phyloP scores from a whole-genome alignment of 352 stramenopile species.

The Peronospora belbahrii region DNA sequence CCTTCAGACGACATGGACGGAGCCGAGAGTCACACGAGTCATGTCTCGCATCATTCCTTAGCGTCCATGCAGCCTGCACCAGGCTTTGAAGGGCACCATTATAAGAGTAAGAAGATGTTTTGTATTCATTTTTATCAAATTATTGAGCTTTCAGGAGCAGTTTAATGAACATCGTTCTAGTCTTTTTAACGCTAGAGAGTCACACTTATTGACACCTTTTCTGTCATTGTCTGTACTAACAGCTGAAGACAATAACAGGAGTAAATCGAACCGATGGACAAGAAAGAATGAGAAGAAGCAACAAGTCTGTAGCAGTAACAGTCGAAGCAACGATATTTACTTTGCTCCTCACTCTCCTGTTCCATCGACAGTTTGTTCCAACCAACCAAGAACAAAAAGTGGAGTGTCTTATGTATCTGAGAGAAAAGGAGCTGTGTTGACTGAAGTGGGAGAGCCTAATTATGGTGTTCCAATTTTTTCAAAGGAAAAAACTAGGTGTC shows the following conservation, averaged over 20 bases:
- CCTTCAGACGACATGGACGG: conserved; percentile 30
- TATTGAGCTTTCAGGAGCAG: conserved; percentile 36
- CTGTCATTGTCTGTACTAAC: too few species aligned
- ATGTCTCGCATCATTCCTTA: conserved; percentile 36
- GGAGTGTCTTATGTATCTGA: conserved; percentile 22
- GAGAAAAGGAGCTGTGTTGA: conserved; percentile 45
- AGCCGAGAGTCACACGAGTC: conserved; percentile 28
- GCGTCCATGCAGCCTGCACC: conserved; percentile 21
- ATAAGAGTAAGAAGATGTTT: too few species aligned
- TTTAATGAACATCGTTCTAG: conserved; percentile 51
- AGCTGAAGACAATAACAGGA: conserved; percentile 10
- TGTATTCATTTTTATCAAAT: too few species aligned
- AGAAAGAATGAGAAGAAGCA: conserved; percentile 10
- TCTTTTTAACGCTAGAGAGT: conserved; percentile 43
- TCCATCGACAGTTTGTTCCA: conserved; percentile 14
- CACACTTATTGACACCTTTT: conserved; percentile 4
- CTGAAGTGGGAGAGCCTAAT: conserved; percentile 41
- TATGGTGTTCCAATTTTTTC: conserved; percentile 38
- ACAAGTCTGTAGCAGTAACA: too few species aligned
- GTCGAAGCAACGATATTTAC: conserved; percentile 23
- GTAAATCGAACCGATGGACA: conserved; percentile 1
- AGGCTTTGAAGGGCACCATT: conserved; percentile 14
- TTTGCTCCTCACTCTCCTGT: conserved; percentile 26
- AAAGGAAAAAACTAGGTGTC: conserved; percentile 6
- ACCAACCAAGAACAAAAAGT: conserved; percentile 16